These are phyloP conservation scores for Coemansia asiatica DNA, from an alignment of 192 early-diverging fungal genomes.

Conservation along the genomic window DNA sequence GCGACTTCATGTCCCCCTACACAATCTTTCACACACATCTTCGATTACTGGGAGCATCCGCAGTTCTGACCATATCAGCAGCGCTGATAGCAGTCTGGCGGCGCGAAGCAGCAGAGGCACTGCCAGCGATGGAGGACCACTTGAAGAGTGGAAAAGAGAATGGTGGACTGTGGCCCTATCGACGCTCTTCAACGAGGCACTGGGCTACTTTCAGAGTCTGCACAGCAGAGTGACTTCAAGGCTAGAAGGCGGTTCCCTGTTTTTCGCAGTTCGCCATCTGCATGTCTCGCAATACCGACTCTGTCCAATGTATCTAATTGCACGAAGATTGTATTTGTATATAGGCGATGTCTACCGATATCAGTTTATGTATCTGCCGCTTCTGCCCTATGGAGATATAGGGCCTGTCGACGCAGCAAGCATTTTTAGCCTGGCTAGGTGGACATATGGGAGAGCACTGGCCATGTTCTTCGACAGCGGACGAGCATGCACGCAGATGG, in stretches of 20 bases:
- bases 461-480: slow-evolving; percentile 38
- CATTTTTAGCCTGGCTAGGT: slow-evolving; percentile 22
- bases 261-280: slow-evolving; percentile 7
- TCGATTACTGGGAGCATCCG: slow-evolving; percentile 32
- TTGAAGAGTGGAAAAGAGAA: slow-evolving; percentile 37
- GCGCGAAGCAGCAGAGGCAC: slow-evolving; percentile 16
- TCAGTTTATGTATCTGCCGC: slow-evolving; percentile 45
- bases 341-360: slow-evolving; percentile 49
- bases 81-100: slow-evolving; percentile 20
- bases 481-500: slow-evolving; percentile 32
- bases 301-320: slow-evolving; percentile 19
- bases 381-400: slow-evolving; percentile 15
- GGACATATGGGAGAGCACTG: slow-evolving; percentile 31
- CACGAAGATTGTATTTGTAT: slow-evolving; percentile 30
- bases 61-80: slow-evolving; percentile 10
- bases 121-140: slow-evolving; percentile 2
- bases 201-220: slow-evolving; percentile 42
- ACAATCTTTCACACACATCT: slow-evolving; percentile 30
- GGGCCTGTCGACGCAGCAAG: slow-evolving; percentile 14
- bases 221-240: slow-evolving; percentile 8
- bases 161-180: slow-evolving; percentile 42
- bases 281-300: neutral
- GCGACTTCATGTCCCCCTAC: slow-evolving; percentile 26
- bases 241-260: slow-evolving; percentile 10
- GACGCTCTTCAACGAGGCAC: slow-evolving; percentile 42